Conservation (phyloP, 768 basidiomycete species). For the Grammothele lineata region DNA sequence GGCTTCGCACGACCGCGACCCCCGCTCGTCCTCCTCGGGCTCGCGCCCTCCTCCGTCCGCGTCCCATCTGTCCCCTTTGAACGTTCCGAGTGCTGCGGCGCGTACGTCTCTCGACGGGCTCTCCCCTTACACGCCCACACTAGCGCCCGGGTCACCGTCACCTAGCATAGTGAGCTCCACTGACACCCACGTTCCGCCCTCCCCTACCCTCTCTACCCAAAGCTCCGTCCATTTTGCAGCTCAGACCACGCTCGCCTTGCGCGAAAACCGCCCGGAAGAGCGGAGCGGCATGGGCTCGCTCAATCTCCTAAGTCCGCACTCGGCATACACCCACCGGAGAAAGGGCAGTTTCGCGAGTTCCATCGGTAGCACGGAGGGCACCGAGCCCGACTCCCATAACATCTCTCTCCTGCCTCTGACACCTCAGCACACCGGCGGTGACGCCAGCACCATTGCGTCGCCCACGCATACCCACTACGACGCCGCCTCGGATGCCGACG, state of each 20-base stretch:
- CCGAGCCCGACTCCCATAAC: constrained; percentile 26
- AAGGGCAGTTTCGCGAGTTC: constrained; percentile 56
- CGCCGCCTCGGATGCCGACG: constrained; percentile 26
- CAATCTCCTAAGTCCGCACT: constrained; percentile 40
- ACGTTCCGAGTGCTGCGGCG: constrained; percentile 12
- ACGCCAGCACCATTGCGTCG: constrained; percentile 32
- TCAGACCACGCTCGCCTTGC: constrained; percentile 47
- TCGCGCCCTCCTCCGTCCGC: constrained; percentile 2
- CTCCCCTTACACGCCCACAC: constrained; percentile 10
- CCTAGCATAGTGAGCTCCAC: constrained; percentile 34
- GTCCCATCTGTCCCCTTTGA: constrained; percentile 9
- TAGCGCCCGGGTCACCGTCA: constrained; percentile 23
- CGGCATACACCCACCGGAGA: constrained; percentile 39
- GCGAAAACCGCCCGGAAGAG: constrained; percentile 66
- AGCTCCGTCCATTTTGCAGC: constrained; percentile 52
- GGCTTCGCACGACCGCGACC: constrained; percentile 7
- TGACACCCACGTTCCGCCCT: constrained; percentile 53
- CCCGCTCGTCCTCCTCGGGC: constrained; percentile 3
- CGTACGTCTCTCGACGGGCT: constrained; percentile 19
- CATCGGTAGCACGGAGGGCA: constrained; percentile 47
- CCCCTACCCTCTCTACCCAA: constrained; percentile 65
- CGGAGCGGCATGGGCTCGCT: constrained; percentile 49
- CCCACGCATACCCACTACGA: constrained; percentile 37
- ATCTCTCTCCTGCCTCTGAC: constrained; percentile 19
- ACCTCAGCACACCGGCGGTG: constrained; percentile 30